These are phyloP conservation scores for Globisporangium canariense DNA, from an alignment of 352 stramenopile genomes.

Conservation along the genomic window DNA sequence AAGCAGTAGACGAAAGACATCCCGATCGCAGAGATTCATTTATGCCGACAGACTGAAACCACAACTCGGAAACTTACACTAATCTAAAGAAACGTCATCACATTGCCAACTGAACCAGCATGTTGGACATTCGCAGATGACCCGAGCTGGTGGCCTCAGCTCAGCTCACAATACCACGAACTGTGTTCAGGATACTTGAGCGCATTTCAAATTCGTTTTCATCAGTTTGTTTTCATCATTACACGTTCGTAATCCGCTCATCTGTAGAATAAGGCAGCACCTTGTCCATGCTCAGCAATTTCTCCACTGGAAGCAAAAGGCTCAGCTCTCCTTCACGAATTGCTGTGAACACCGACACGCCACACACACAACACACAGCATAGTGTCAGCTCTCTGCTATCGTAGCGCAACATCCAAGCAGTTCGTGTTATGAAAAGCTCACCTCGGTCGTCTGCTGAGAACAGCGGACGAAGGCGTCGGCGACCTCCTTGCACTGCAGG, in stretches of 20 bases:
- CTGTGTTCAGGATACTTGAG: too few species aligned
- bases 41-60: constrained; percentile 10
- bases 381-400: not conserved
- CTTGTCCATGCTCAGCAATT: not conserved
- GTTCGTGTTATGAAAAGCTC: constrained; percentile 6
- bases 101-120: not conserved
- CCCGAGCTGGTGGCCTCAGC: too few species aligned
- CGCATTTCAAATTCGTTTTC: too few species aligned
- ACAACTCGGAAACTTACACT: not conserved
- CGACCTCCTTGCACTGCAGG: constrained; percentile 83
- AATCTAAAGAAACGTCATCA: not conserved
- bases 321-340: constrained; percentile 65
- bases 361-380: not conserved
- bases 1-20: constrained; percentile 24
- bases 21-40: constrained; percentile 14
- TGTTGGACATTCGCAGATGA: too few species aligned
- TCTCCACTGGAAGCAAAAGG: not conserved
- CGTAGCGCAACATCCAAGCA: not conserved
- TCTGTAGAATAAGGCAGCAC: not conserved
- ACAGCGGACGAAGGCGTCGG: constrained; percentile 80
- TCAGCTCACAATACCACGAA: too few species aligned
- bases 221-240: too few species aligned
- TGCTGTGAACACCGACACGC: constrained; percentile 24
- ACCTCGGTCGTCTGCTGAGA: constrained; percentile 80
- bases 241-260: too few species aligned